Evolutionary conservation across 2,329 filamentous ascomycete species (phyloP).

Genomic region (Diaporthe sp.): DNA sequence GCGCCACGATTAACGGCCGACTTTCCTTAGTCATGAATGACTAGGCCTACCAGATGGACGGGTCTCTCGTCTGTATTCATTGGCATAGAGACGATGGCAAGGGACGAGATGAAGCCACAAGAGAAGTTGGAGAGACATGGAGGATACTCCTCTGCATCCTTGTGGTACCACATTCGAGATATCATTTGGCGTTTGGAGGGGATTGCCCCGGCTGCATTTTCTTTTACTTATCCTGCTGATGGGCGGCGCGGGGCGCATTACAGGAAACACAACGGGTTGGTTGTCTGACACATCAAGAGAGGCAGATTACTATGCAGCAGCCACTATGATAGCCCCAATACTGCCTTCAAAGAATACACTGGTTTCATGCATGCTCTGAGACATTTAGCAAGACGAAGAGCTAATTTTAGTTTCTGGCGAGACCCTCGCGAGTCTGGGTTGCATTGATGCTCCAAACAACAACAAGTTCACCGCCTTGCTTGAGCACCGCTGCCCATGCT

Average conservation of each 20-base stretch:
- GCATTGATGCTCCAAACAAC: background rate
- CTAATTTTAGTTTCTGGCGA: background rate
- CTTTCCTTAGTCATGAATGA: background rate
- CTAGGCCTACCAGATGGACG: background rate
- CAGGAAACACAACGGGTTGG: background rate
- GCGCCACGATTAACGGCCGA: constrained; percentile 11
- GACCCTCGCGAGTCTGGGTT: background rate
- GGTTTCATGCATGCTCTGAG: constrained; percentile 1
- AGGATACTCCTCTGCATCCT: background rate
- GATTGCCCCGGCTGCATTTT: constrained; percentile 26
- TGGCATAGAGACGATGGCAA: background rate
- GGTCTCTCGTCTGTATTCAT: background rate
- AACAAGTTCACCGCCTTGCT: background rate
- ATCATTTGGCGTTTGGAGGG: constrained; percentile 27
- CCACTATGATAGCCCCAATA: background rate
- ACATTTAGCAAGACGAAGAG: background rate
- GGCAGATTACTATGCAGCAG: constrained; percentile 30
- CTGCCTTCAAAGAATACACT: background rate
- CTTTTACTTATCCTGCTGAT: constrained; percentile 4
- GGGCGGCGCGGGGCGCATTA: background rate
- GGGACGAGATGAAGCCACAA: background rate
- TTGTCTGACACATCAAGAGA: constrained; percentile 10
- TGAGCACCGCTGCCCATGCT: background rate
- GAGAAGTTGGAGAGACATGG: background rate
- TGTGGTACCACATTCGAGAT: background rate